Percentiles rank a stretch among this genome's conserved stretches.
Evolutionary conservation across 2,329 filamentous ascomycete genomes (phyloP).

Genomic region (Neurospora sp.): DNA sequence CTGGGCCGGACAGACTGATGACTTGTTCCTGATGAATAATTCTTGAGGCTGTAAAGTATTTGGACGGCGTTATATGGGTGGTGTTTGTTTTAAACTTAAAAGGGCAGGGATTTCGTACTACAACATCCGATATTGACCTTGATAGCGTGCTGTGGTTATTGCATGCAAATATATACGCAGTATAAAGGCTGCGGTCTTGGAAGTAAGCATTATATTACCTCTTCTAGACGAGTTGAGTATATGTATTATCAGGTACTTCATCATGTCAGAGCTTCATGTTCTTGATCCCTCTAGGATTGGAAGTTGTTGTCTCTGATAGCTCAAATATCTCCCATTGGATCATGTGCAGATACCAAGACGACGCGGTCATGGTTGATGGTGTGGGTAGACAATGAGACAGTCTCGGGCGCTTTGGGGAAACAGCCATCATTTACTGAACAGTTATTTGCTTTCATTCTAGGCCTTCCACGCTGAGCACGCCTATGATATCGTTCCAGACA

Average conservation of each 20-base stretch:
- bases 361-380: not conserved
- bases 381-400: not conserved
- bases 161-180: not conserved
- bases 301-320: not conserved
- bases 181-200: not conserved
- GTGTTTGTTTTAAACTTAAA: not conserved
- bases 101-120: not conserved
- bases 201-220: not conserved
- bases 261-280: not conserved
- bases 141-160: not conserved
- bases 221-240: not conserved
- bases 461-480: not conserved
- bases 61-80: constrained; percentile 3
- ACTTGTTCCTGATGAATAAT: not conserved
- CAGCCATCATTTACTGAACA: not conserved
- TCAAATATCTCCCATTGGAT: not conserved
- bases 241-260: not conserved
- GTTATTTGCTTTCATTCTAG: not conserved
- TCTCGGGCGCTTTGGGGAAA: not conserved
- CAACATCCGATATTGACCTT: not conserved
- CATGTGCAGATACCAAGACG: not conserved
- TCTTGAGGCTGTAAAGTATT: constrained; percentile 1
- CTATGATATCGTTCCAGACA: not conserved
- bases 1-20: not conserved
- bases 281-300: not conserved